These are phyloP conservation scores for Oemleria cerasiformis DNA, from an alignment of 306 rosid genomes.

Conservation along the genomic window DNA sequence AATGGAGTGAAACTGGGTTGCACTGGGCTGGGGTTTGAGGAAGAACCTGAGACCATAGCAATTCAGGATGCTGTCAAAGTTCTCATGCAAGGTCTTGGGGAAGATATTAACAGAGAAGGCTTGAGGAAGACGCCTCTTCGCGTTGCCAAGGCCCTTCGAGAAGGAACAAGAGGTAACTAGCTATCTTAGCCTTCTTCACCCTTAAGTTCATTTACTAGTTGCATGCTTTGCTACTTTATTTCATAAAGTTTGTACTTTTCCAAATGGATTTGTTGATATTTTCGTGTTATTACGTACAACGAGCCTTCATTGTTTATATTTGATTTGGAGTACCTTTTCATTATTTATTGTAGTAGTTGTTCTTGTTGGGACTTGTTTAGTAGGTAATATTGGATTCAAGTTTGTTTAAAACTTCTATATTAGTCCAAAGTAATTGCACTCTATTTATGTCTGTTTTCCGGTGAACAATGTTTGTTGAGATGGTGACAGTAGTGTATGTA, in stretches of 20 bases:
- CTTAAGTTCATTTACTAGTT: background rate
- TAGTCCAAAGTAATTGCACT: too few species aligned
- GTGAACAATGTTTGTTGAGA: too few species aligned
- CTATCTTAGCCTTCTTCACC: background rate
- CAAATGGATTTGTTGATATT: background rate
- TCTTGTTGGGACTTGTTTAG: too few species aligned
- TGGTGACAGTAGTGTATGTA: too few species aligned
- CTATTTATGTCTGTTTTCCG: too few species aligned
- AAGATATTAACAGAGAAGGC: slow-evolving; percentile 85
- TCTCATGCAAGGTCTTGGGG: slow-evolving; percentile 78
- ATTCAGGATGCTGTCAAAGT: slow-evolving; percentile 75
- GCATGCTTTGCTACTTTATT: background rate
- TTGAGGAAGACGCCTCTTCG: slow-evolving; percentile 81
- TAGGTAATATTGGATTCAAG: too few species aligned
- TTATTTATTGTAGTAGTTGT: too few species aligned
- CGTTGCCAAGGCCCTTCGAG: slow-evolving; percentile 88
- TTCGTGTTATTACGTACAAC: background rate
- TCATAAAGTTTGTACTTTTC: background rate
- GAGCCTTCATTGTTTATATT: too few species aligned
- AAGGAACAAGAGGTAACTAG: slow-evolving; percentile 79
- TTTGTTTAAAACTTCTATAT: too few species aligned
- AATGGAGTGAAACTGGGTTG: slow-evolving; percentile 46
- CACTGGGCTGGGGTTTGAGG: slow-evolving; percentile 38
- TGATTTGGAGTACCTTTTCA: too few species aligned
- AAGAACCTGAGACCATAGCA: slow-evolving; percentile 44